Percentiles rank a stretch among this genome's conserved stretches.
Conservation (phyloP, 2,329 filamentous ascomycete species). For the Ceratocystis cacaofunesta region DNA sequence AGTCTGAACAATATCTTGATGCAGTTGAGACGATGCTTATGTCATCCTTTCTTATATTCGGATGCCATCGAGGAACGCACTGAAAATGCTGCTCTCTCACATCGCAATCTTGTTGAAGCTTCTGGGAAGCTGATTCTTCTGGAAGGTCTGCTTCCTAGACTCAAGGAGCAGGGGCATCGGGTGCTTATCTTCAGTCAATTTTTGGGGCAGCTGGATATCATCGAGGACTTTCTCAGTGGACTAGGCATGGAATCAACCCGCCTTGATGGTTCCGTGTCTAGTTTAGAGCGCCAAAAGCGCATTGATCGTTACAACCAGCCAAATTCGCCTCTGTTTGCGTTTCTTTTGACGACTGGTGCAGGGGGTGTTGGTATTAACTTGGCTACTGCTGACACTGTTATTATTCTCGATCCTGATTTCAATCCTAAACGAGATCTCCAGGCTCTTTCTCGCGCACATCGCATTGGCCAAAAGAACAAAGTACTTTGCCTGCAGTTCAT, state of each 20-base stretch:
- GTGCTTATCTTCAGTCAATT: constrained; percentile 96
- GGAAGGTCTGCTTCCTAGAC: constrained; percentile 71
- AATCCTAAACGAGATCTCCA: constrained; percentile 98
- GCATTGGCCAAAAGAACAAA: constrained; percentile 91
- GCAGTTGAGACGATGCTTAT: constrained; percentile 86
- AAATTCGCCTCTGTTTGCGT: constrained; percentile 70
- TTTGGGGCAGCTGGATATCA: constrained; percentile 68
- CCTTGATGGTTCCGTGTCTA: constrained; percentile 69
- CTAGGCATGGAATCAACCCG: constrained; percentile 60
- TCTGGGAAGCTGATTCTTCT: constrained; percentile 78
- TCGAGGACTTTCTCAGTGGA: constrained; percentile 79
- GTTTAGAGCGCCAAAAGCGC: constrained; percentile 78
- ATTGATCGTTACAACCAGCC: constrained; percentile 90
- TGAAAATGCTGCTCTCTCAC: constrained; percentile 43
- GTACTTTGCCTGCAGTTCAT: constrained; percentile 92
- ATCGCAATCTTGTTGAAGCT: constrained; percentile 77
- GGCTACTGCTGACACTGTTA: constrained; percentile 91
- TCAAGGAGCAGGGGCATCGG: constrained; percentile 71
- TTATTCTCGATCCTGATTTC: constrained; percentile 93
- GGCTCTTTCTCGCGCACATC: constrained; percentile 81
- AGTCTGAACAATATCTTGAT: constrained; percentile 88
- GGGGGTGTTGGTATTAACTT: constrained; percentile 96
- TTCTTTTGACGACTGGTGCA: constrained; percentile 82
- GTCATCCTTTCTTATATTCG: constrained; percentile 92
- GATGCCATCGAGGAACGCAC: constrained; percentile 73